These are phyloP conservation scores for Cercophora scortea DNA, from an alignment of 495 filamentous ascomycete genomes.

Conservation along the genomic window DNA sequence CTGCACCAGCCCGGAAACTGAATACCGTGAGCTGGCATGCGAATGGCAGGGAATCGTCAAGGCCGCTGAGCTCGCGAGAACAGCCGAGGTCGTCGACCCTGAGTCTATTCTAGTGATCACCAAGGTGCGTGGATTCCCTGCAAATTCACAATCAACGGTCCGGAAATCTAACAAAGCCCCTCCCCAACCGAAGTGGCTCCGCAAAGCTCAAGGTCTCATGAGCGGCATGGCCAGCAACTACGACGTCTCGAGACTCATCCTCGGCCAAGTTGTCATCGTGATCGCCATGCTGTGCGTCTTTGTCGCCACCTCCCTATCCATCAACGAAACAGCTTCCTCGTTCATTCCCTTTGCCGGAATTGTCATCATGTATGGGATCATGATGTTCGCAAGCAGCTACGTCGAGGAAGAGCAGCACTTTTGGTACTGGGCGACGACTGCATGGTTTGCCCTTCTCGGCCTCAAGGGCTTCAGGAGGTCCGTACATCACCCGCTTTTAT, in stretches of 20 bases:
- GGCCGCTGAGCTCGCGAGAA: slow-evolving; percentile 9
- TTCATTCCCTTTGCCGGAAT: slow-evolving; percentile 27
- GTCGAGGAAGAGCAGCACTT: slow-evolving; percentile 98
- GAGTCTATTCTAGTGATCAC: slow-evolving; percentile 19
- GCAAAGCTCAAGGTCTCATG: slow-evolving; percentile 63
- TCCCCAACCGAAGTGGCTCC: slow-evolving; percentile 46
- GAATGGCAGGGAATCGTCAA: slow-evolving; percentile 45
- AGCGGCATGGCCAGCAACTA: slow-evolving; percentile 90
- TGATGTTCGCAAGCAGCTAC: slow-evolving; percentile 98
- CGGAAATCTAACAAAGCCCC: slow-evolving; percentile 7
- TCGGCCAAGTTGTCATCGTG: slow-evolving; percentile 22
- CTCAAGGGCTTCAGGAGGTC: slow-evolving; percentile 37
- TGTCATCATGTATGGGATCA: slow-evolving; percentile 57
- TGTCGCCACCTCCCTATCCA: slow-evolving; percentile 6
- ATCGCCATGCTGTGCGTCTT: slow-evolving; percentile 17
- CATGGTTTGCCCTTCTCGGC: slow-evolving; percentile 63
- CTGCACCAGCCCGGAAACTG: slow-evolving; percentile 37
- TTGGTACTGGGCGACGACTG: slow-evolving; percentile 87
- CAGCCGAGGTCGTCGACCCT: slow-evolving; percentile 7
- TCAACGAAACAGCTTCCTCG: slow-evolving; percentile 1
- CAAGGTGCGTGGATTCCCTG: slow-evolving; percentile 13
- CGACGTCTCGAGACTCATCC: slow-evolving; percentile 44
- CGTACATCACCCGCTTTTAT: neutral
- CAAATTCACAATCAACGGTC: neutral
- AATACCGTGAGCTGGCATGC: slow-evolving; percentile 57